Evolutionary conservation across 2,329 filamentous ascomycete genomes (phyloP), one percentile per base, ranked within the genome.

Genomic region (Magnaporthiopsis poae): DNA sequence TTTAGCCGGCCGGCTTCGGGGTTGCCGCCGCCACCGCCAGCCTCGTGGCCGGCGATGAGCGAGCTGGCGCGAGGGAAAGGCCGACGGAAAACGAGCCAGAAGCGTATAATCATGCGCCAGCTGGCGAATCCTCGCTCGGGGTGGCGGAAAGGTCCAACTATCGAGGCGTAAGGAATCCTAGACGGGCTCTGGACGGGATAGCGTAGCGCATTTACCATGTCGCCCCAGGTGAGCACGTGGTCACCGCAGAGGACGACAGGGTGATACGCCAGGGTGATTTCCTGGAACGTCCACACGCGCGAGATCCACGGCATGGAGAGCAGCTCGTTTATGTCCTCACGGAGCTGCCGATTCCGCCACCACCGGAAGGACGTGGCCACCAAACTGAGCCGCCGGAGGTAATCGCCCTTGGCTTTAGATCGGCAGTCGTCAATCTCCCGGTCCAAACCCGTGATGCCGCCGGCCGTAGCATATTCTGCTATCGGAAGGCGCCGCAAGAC

Each of bases 211-310:
- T 61, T 29, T 25, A 29, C 18, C 31, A 61, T 15, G 25, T 13
- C 25, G 31, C 13, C 60, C 60, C 60, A 61, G 21, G 60, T 15
- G 31, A 61, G 18, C 13, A 33, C 25, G 25, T 25, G 60, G 18
- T 61, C 2, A 3, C 60, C 60, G 13, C 60, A 33, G 31, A 61
- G 25, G 18, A 61, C n/a, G 60, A 61, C 21, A 25, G 60, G 60
- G 60, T 61, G 25, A 27, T 21, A 61, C 1, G 60, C 60, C n/a
- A 61, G 25, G 60, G 11, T 27, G 9, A 61, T 8, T 25, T 61
- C 60, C 60, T 61, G 60, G 31, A 61, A 61, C 5, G 60, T 31
- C 60, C 60, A 61, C 25, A 33, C 60, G n/a, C 60, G 60, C 18
- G 21, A 21, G n/a, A 61, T 25, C 31, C 60, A 61, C 3, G 25